Conservation (phyloP, 176 grass and related monocot species). For the Rhynchospora pubera region DNA sequence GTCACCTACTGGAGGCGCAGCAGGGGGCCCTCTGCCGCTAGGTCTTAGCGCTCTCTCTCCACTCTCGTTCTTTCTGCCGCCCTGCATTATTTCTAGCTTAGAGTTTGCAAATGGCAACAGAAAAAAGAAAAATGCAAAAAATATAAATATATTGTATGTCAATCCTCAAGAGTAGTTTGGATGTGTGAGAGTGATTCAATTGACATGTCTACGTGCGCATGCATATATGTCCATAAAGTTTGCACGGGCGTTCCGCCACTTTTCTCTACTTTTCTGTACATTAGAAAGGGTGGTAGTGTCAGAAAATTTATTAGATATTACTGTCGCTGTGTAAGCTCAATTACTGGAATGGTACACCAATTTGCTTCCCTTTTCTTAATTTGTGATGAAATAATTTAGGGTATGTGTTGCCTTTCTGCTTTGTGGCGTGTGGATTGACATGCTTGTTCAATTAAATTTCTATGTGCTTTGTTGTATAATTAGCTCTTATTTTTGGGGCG, state of each 20-base stretch:
- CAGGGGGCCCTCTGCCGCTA: constrained; percentile 32
- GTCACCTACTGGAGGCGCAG: constrained; percentile 62
- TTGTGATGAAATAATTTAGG: neutral
- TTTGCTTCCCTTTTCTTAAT: neutral
- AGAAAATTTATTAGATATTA: constrained; percentile 14
- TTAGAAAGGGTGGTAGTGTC: constrained; percentile 4
- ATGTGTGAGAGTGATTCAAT: constrained; percentile 3
- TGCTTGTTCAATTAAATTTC: neutral
- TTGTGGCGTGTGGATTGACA: neutral
- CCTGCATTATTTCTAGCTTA: constrained; percentile 19
- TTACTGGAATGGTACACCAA: constrained; percentile 10
- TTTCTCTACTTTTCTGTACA: constrained; percentile 16
- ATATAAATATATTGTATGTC: constrained; percentile 9
- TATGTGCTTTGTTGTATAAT: neutral
- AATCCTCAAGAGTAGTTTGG: constrained; percentile 2
- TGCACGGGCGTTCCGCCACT: neutral
- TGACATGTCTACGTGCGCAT: neutral
- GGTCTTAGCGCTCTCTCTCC: constrained; percentile 5
- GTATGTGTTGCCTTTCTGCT: neutral
- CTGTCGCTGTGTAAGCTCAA: constrained; percentile 1
- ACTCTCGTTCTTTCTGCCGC: neutral
- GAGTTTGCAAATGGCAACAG: neutral
- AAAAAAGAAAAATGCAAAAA: neutral
- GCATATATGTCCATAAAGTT: constrained; percentile 12
- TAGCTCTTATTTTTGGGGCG: neutral